Conservation (phyloP, 352 stramenopile genomes). For the Pilasporangium apinafurcum region DNA sequence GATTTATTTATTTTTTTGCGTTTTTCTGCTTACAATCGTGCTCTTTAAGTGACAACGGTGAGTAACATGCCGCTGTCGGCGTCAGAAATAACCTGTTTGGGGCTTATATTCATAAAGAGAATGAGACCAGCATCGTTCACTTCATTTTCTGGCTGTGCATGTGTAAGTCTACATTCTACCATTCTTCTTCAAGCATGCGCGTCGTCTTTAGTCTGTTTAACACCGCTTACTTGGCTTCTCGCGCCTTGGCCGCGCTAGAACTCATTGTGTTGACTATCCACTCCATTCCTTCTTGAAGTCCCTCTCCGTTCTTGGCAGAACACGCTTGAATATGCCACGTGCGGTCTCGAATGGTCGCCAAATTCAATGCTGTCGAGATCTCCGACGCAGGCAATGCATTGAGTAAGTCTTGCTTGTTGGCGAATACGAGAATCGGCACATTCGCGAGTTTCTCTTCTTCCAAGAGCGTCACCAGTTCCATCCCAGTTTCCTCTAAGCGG, state of each 20-base stretch:
- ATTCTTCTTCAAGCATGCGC: too few relatives aligned
- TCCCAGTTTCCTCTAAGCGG: constrained; percentile 90
- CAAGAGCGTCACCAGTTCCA: constrained; percentile 90
- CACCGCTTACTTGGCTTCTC: constrained; percentile 62
- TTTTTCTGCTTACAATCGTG: too few relatives aligned
- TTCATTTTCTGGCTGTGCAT: too few relatives aligned
- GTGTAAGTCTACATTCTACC: too few relatives aligned
- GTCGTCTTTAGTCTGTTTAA: too few relatives aligned
- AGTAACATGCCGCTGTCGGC: too few relatives aligned
- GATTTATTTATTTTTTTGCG: not conserved
- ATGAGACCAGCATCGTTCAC: too few relatives aligned
- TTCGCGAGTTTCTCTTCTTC: constrained; percentile 92
- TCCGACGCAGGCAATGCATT: constrained; percentile 86
- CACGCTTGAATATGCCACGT: constrained; percentile 89
- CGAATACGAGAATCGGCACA: constrained; percentile 93
- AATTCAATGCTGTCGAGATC: constrained; percentile 89
- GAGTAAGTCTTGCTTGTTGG: constrained; percentile 96
- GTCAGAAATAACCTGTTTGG: too few relatives aligned
- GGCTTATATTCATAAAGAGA: too few relatives aligned
- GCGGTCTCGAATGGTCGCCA: constrained; percentile 84
- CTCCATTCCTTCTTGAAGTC: constrained; percentile 85
- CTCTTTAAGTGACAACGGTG: too few relatives aligned
- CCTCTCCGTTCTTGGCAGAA: constrained; percentile 87
- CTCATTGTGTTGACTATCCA: constrained; percentile 85
- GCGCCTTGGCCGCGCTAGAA: constrained; percentile 25